Conservation (phyloP, 2,329 filamentous ascomycete species). For the Microdochium nivale region DNA sequence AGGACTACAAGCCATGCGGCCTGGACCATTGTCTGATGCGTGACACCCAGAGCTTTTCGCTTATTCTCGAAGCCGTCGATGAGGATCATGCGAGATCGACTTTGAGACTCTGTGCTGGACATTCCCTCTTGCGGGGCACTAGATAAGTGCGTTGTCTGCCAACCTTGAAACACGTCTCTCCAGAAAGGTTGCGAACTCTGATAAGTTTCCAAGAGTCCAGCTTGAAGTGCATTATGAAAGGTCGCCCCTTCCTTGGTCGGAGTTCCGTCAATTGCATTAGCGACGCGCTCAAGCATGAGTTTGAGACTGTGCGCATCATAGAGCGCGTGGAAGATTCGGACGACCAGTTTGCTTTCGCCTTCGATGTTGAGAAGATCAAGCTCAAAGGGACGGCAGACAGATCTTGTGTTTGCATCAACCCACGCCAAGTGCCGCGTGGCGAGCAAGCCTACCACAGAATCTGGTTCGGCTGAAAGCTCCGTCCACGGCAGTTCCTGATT, state of each 20-base stretch:
- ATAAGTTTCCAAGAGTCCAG: background rate
- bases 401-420: constrained; percentile 40
- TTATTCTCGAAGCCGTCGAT: constrained; percentile 38
- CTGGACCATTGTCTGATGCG: constrained; percentile 71
- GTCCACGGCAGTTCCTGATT: constrained; percentile 33
- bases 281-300: constrained; percentile 53
- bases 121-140: background rate
- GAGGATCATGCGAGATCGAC: constrained; percentile 18
- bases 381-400: constrained; percentile 43
- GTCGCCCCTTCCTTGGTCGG: background rate
- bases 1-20: constrained; percentile 64
- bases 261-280: background rate
- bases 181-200: constrained; percentile 7
- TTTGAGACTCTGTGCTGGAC: background rate
- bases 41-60: constrained; percentile 56
- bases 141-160: background rate
- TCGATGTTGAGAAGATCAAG: constrained; percentile 28
- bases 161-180: background rate
- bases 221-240: background rate
- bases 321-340: constrained; percentile 76
- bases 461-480: constrained; percentile 17
- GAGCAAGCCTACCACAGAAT: constrained; percentile 23
- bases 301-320: constrained; percentile 79
- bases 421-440: constrained; percentile 35
- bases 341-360: constrained; percentile 31